phyloP scores from a whole-genome alignment of 805 yeast genomes.

The Ogataea ganodermae region DNA sequence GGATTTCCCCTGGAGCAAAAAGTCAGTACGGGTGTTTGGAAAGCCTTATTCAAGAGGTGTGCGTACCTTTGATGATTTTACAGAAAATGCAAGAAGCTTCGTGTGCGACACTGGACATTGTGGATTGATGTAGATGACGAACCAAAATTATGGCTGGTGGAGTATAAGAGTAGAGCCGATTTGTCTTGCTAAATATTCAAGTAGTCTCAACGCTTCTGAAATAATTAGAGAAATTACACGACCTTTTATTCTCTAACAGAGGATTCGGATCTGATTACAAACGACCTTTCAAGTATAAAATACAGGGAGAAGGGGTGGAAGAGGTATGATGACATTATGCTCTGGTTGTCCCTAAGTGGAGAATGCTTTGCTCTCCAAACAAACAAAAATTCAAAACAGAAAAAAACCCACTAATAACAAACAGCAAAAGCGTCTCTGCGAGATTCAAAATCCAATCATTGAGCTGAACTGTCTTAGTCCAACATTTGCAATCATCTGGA shows the following conservation, averaged over 20 bases:
- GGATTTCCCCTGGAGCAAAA: constrained; percentile 82
- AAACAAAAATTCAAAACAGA: too few species aligned
- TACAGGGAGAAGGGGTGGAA: neutral
- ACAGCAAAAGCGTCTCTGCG: too few species aligned
- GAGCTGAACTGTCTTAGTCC: constrained; percentile 37
- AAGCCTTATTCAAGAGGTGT: neutral
- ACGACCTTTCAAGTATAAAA: too few species aligned
- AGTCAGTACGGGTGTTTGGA: constrained; percentile 5
- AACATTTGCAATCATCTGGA: constrained; percentile 50
- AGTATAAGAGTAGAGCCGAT: neutral
- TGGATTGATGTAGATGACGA: constrained; percentile 1
- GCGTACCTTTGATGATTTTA: constrained; percentile 82
- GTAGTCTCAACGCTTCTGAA: too few species aligned
- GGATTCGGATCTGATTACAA: too few species aligned
- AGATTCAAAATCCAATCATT: constrained; percentile 45
- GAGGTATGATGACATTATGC: too few species aligned
- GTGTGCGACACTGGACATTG: constrained; percentile 35
- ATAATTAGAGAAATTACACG: neutral
- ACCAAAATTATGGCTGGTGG: too few species aligned
- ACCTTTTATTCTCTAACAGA: constrained; percentile 2
- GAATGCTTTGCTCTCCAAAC: too few species aligned
- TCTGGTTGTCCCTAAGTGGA: too few species aligned
- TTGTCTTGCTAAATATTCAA: too few species aligned
- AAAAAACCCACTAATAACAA: too few species aligned
- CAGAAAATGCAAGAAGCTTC: constrained; percentile 84